Evolutionary conservation across 495 filamentous ascomycete genomes (phyloP).

Genomic region (Aspergillus homomorphus): DNA sequence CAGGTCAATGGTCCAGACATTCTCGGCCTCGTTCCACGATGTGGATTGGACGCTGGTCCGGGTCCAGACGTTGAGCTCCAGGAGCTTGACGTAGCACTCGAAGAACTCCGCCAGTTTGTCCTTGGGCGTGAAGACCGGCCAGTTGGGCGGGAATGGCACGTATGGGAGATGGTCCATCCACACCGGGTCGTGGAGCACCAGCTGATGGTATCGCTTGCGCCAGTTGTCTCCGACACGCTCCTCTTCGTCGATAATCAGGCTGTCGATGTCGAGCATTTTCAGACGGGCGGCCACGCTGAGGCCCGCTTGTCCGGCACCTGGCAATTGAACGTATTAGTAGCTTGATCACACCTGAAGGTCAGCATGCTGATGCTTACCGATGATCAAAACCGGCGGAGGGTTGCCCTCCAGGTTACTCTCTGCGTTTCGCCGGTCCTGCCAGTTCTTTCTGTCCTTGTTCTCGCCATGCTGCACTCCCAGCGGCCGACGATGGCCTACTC

Average conservation of each 20-base stretch:
- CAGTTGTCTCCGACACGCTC: conserved; percentile 72
- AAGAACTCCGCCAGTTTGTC: conserved; percentile 81
- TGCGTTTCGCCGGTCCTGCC: conserved; percentile 60
- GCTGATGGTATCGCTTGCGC: conserved; percentile 60
- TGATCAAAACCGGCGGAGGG: conserved; percentile 63
- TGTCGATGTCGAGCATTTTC: conserved; percentile 63
- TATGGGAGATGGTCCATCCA: conserved; percentile 78
- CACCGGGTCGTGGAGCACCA: conserved; percentile 73
- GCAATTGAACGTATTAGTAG: neutral
- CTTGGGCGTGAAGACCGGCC: conserved; percentile 72
- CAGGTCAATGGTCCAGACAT: conserved; percentile 61
- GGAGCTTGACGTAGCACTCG: conserved; percentile 63
- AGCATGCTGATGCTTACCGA: conserved; percentile 49
- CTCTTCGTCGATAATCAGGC: conserved; percentile 65
- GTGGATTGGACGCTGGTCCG: conserved; percentile 48
- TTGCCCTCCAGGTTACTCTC: conserved; percentile 50
- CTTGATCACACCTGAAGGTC: neutral
- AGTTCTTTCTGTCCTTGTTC: conserved; percentile 55
- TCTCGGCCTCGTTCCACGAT: conserved; percentile 51
- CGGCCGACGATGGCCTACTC: conserved; percentile 34
- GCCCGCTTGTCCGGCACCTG: conserved; percentile 49
- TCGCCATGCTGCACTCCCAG: conserved; percentile 50
- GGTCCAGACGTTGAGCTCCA: conserved; percentile 81
- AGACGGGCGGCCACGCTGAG: conserved; percentile 67
- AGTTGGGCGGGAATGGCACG: conserved; percentile 62